Conservation (phyloP, 78 protist genomes). For the Dictyostelium brefeldianum region DNA sequence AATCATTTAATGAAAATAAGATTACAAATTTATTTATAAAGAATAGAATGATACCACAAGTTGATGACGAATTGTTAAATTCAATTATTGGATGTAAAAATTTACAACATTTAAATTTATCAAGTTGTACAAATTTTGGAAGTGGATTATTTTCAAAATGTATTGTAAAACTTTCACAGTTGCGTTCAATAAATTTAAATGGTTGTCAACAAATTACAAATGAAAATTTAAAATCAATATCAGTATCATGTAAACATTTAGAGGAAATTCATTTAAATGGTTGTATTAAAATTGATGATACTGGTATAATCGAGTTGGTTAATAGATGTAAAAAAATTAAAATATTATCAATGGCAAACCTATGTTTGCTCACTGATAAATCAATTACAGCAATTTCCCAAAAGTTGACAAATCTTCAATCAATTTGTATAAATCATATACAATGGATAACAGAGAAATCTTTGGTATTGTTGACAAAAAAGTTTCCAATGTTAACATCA, state of each 20-base stretch:
- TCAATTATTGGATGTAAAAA: conserved; percentile 13
- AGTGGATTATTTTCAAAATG: background rate
- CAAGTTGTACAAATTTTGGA: conserved; percentile 31
- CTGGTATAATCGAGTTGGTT: background rate
- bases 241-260: conserved; percentile 17
- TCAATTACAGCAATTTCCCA: background rate
- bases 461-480: background rate
- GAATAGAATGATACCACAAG: background rate
- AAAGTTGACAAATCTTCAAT: background rate
- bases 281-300: conserved; percentile 34
- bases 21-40: background rate
- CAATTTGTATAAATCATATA: conserved; percentile 55
- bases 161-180: background rate
- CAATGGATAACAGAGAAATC: conserved; percentile 4
- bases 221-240: background rate
- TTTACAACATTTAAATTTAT: conserved; percentile 48
- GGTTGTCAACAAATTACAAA: conserved; percentile 55
- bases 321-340: conserved; percentile 11
- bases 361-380: conserved; percentile 18
- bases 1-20: background rate
- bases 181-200: conserved; percentile 26
- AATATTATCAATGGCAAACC: background rate
- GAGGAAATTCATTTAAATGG: conserved; percentile 59
- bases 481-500: background rate
- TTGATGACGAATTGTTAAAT: conserved; percentile 39